Evolutionary conservation across 805 yeast genomes (phyloP), one percentile per base, ranked within the genome.

Genomic region (Wickerhamiella spandovensis): DNA sequence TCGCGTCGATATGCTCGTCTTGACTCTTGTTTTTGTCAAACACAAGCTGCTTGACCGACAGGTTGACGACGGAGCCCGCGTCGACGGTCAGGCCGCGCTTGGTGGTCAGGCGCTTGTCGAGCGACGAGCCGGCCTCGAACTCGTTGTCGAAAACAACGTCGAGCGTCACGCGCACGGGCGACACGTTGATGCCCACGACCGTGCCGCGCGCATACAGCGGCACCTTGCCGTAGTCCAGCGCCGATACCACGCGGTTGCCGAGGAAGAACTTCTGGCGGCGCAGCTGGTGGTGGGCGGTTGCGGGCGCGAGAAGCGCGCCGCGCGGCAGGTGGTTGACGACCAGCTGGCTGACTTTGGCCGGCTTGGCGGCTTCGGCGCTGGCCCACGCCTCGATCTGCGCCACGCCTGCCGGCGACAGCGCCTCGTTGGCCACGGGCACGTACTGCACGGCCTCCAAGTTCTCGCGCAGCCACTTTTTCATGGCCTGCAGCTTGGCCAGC

Each of bases 151-250:
- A 92, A 37, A 92, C 65, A 48, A 92, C 81, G 55, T 84, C 87
- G 51, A 92, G 70, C 0, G 81, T 75, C 10, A 75, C 64, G 57
- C 80, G 77, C 24, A 44, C 21, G 17, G 37, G 17, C 17, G n/a
- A 42, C 18, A 50, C 49, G 35, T 78, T 73, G 42, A 85, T 86
- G 41, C 78, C 71, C 47, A 85, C 82, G 49, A 92, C 95, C 0
- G 96, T 88, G 64, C 99, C 99, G 60, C 83, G 83, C 23, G 85
- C 75, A 62, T 83, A 87, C 51, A 81, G 67, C 24, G 96, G 95
- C 15, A 89, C 95, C 61, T 85, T 87, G 48, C 97, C 97, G 22
- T 84, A 79, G 58, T 81, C 84, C 58, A 83, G 82, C 21, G 87
- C 84, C 57, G 85, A 88, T 22, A 84, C 75, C 28, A 92, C 86